Conservation (phyloP, 805 yeast genomes). For the Monosporozyma aerobia region DNA sequence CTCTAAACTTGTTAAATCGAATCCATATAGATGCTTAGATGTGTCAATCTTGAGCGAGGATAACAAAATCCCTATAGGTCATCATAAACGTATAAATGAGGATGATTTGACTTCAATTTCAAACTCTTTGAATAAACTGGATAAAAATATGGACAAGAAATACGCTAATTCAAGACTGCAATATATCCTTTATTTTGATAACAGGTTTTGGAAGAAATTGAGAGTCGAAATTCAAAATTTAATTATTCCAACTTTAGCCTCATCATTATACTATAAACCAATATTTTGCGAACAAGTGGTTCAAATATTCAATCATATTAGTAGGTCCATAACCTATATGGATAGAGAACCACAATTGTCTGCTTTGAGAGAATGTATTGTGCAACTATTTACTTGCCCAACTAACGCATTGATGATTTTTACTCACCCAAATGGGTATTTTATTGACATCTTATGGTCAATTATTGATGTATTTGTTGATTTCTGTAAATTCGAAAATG, state of each 20-base stretch:
- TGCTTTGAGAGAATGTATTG: slow-evolving; percentile 60
- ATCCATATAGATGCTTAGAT: slow-evolving; percentile 20
- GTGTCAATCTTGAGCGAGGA: slow-evolving; percentile 29
- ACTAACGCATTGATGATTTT: slow-evolving; percentile 53
- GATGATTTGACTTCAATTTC: slow-evolving; percentile 26
- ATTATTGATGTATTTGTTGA: slow-evolving; percentile 36
- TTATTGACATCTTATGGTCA: slow-evolving; percentile 41
- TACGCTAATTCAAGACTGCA: slow-evolving; percentile 44
- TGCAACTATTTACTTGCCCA: slow-evolving; percentile 87
- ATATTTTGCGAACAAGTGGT: slow-evolving; percentile 45
- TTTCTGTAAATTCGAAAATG: slow-evolving; percentile 32
- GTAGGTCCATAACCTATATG: slow-evolving; percentile 41
- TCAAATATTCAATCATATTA: slow-evolving; percentile 42
- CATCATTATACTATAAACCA: slow-evolving; percentile 40
- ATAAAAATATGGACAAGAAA: slow-evolving; percentile 7
- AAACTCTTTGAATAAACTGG: slow-evolving; percentile 12
- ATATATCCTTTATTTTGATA: slow-evolving; percentile 47
- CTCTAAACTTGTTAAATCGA: slow-evolving; percentile 9
- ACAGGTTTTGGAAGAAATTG: slow-evolving; percentile 44
- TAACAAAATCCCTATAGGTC: slow-evolving; percentile 29
- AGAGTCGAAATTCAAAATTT: slow-evolving; percentile 42
- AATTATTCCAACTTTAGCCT: slow-evolving; percentile 47
- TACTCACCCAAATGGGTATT: slow-evolving; percentile 25
- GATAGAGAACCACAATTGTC: slow-evolving; percentile 89
- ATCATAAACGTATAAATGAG: slow-evolving; percentile 21